Evolutionary conservation across 805 yeast genomes (phyloP).

Genomic region (Cyberlindnera euphorbiiphila): DNA sequence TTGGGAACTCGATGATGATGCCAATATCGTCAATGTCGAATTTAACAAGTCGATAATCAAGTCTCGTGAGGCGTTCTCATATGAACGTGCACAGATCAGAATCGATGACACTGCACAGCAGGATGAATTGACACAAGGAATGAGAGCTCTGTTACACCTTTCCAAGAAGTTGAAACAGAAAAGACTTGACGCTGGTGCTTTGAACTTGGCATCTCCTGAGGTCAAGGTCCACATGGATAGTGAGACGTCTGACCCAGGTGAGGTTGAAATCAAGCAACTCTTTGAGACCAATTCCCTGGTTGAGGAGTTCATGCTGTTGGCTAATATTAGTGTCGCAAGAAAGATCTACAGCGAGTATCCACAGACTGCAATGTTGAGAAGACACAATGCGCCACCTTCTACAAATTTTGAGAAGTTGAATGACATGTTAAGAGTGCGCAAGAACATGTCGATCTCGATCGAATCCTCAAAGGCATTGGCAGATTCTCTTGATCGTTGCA

Average conservation of each 20-base stretch:
- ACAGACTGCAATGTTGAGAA: slow-evolving; percentile 96
- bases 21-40: slow-evolving; percentile 73
- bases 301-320: slow-evolving; percentile 97
- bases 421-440: slow-evolving; percentile 81
- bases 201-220: slow-evolving; percentile 95
- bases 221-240: slow-evolving; percentile 96
- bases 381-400: slow-evolving; percentile 97
- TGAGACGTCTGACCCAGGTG: slow-evolving; percentile 95
- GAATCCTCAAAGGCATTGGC: slow-evolving; percentile 91
- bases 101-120: slow-evolving; percentile 74
- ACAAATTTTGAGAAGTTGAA: slow-evolving; percentile 86
- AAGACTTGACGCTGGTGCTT: slow-evolving; percentile 91
- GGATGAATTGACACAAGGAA: slow-evolving; percentile 85
- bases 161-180: slow-evolving; percentile 82
- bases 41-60: slow-evolving; percentile 85
- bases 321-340: slow-evolving; percentile 92
- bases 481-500: slow-evolving; percentile 86
- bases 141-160: slow-evolving; percentile 75
- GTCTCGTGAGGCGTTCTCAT: slow-evolving; percentile 92
- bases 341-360: slow-evolving; percentile 92
- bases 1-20: slow-evolving; percentile 90
- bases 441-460: slow-evolving; percentile 67
- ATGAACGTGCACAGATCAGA: slow-evolving; percentile 86
- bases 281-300: slow-evolving; percentile 93
- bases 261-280: slow-evolving; percentile 85